Evolutionary conservation across 148 eudicot genomes (phyloP).

Genomic region (Vaccinium vitisidaea): DNA sequence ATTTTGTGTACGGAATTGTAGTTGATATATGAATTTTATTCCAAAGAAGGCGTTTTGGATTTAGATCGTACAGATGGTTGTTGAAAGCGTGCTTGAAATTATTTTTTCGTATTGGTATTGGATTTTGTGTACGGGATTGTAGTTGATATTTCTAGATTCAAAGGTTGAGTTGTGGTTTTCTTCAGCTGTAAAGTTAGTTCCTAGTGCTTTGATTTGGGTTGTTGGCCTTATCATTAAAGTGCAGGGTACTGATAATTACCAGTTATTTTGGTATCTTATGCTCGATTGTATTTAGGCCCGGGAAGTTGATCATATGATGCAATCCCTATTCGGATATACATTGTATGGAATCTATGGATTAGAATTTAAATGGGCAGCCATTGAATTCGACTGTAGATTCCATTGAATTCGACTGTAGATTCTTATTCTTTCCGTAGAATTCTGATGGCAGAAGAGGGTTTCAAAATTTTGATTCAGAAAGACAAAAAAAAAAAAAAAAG

Average conservation of each 20-base stretch:
- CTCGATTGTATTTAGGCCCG: neutral
- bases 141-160: neutral
- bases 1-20: neutral
- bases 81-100: neutral
- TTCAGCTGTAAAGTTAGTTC: neutral
- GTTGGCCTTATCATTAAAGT: neutral
- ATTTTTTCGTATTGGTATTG: no score
- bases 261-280: neutral
- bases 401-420: neutral
- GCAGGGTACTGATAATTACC: no score
- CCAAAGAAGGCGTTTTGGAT: slow-evolving; percentile 41
- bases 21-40: neutral
- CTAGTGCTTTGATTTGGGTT: neutral
- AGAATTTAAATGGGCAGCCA: neutral
- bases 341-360: neutral
- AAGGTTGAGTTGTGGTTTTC: neutral
- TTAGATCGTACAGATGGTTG: neutral
- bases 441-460: slow-evolving; percentile 10
- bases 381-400: neutral
- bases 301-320: neutral
- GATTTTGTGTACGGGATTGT: neutral
- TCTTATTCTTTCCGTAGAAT: neutral
- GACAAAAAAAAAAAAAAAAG: slow-evolving; percentile 8
- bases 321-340: neutral
- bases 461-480: slow-evolving; percentile 27